Base-by-base conservation (phyloP, 1,284 basidiomycete species). In the Peniophora sp. region DNA sequence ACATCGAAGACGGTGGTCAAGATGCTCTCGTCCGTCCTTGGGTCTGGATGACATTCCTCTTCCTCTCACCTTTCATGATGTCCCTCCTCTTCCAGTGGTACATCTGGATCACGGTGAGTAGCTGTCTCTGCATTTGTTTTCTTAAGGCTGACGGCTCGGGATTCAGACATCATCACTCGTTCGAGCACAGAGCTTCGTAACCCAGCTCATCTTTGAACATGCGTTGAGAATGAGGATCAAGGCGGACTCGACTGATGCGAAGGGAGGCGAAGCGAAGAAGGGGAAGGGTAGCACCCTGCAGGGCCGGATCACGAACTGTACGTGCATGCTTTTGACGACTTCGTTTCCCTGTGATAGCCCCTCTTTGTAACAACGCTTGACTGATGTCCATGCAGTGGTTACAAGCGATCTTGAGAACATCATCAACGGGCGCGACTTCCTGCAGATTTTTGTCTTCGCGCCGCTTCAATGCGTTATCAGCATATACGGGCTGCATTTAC, bases 41-140 rank as follows among this genome's bases (percentile, higher is more conserved):
- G 76, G 74, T 86, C 3, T 88, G 85, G 85, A 75, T 87, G 43
- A 46, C 68, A 2, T 69, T 74, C 63, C 68, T 88, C 10, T 81
- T 84, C 62, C 15, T 81, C 2, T 82, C 79, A 3, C 83, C 83
- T 0, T 58, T 75, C 6, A 24, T 69, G 23, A 63, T 64, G 18
- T 64, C 70, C 2, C 22, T 69, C 3, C 56, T 60, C 0, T 62
- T 67, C 50, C 69, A 83, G 51, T 73, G 70, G 66, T 65, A 64
- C 50, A 53, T 59, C 20, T 64, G 60, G 54, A 58, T 58, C 44
- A 56, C 60, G 9, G 64, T 60, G 41, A 46, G 62, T 55, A 18
- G 39, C 32, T 35, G 39, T 1, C 15, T 15, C 39, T 12, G 24
- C 17, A 39, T 12, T 12, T 12, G 6, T 23, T 39, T 27, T 6